phyloP scores from a whole-genome alignment of 441 rosid species.

The Pelargonium cotyledonis region DNA sequence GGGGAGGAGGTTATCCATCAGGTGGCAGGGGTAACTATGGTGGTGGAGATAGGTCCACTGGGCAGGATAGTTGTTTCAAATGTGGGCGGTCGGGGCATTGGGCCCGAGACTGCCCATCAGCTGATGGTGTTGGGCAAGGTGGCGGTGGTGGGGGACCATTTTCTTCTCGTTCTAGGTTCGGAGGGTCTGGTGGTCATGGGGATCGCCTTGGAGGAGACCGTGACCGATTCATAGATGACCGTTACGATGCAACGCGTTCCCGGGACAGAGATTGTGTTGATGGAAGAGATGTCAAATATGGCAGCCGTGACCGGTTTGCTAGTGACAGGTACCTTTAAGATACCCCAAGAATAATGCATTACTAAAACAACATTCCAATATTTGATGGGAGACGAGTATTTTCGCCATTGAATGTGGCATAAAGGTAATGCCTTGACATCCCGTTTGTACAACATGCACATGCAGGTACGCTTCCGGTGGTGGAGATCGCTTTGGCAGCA shows the following conservation, averaged over 20 bases:
- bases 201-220: slow-evolving; percentile 46
- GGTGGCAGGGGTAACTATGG: slow-evolving; percentile 62
- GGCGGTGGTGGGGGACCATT: slow-evolving; percentile 17
- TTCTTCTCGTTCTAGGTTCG: slow-evolving; percentile 69
- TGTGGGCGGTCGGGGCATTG: slow-evolving; percentile 91
- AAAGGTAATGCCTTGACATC: not conserved
- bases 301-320: slow-evolving; percentile 25
- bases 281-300: slow-evolving; percentile 22
- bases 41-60: slow-evolving; percentile 62
- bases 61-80: slow-evolving; percentile 87
- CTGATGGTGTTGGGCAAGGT: no score
- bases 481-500: slow-evolving; percentile 66
- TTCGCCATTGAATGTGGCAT: not conserved
- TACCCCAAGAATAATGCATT: not conserved
- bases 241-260: slow-evolving; percentile 27
- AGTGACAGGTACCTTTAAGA: slow-evolving; percentile 19
- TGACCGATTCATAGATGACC: slow-evolving; percentile 24
- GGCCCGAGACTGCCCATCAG: slow-evolving; percentile 91
- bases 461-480: slow-evolving; percentile 52
- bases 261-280: slow-evolving; percentile 28
- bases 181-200: slow-evolving; percentile 60
- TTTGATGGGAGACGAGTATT: no score
- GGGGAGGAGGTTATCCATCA: slow-evolving; percentile 60
- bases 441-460: slow-evolving; percentile 24
- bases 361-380: not conserved